Conservation (phyloP, 768 basidiomycete species). For the Artomyces pyxidatus region DNA sequence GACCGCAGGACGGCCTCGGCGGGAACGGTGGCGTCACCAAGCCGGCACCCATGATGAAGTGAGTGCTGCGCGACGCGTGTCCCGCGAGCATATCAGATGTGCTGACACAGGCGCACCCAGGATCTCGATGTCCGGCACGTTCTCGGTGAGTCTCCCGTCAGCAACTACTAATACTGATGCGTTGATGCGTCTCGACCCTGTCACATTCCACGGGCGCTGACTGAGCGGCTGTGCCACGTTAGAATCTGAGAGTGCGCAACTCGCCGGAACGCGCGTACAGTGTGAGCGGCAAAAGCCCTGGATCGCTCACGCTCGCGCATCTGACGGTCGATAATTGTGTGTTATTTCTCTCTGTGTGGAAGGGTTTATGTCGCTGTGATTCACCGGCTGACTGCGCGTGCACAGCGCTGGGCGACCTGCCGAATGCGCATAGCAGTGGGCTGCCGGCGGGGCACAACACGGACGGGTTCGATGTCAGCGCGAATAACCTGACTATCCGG, state of each 20-base stretch:
- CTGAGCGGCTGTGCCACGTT: neutral
- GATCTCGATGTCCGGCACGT: slow-evolving; percentile 32
- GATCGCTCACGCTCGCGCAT: slow-evolving; percentile 32
- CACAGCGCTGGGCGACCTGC: slow-evolving; percentile 42
- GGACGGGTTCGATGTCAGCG: slow-evolving; percentile 24
- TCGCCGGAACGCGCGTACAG: slow-evolving; percentile 29
- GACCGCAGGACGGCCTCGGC: slow-evolving; percentile 22
- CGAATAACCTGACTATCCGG: slow-evolving; percentile 20
- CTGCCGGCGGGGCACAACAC: slow-evolving; percentile 39
- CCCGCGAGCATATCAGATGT: no score
- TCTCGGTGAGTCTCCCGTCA: slow-evolving; percentile 21
- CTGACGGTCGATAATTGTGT: slow-evolving; percentile 50
- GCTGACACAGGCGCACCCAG: slow-evolving; percentile 15
- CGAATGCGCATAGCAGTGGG: slow-evolving; percentile 44
- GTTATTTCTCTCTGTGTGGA: neutral
- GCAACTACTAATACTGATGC: neutral
- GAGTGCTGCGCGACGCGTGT: slow-evolving; percentile 5
- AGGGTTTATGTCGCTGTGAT: no score
- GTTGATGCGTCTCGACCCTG: no score
- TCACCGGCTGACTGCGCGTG: no score
- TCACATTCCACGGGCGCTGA: neutral
- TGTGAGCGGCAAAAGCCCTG: slow-evolving; percentile 23
- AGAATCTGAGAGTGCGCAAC: slow-evolving; percentile 33
- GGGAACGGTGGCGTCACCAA: slow-evolving; percentile 24
- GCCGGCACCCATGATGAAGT: slow-evolving; percentile 34